A percentile compares a stretch with the other conserved stretches of the same genome.
These are phyloP conservation scores for Backusella tuberculispora DNA, from an alignment of 192 early-diverging fungal species.

Conservation along the genomic window DNA sequence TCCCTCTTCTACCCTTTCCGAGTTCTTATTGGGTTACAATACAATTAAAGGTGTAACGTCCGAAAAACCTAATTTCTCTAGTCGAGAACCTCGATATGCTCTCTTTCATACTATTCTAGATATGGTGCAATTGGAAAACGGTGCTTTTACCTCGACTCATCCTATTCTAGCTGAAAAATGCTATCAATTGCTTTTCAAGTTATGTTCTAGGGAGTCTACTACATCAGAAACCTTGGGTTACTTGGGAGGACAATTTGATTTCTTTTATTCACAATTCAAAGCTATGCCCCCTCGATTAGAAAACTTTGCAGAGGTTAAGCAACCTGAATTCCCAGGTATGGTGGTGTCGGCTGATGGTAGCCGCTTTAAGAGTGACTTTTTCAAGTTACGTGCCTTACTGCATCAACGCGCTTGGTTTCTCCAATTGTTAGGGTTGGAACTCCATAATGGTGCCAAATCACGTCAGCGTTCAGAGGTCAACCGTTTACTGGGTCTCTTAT, in stretches of 20 bases:
- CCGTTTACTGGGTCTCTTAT: conserved; percentile 43
- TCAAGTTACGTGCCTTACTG: conserved; percentile 58
- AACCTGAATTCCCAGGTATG: conserved; percentile 24
- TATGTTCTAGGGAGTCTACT: conserved; percentile 75
- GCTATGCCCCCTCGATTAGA: conserved; percentile 47
- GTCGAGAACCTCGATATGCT: conserved; percentile 39
- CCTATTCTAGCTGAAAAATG: conserved; percentile 87
- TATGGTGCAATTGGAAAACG: conserved; percentile 27
- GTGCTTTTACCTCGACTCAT: conserved; percentile 47
- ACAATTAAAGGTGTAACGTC: conserved; percentile 45
- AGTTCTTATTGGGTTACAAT: conserved; percentile 90
- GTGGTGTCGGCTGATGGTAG: conserved; percentile 20
- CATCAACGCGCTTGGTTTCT: conserved; percentile 92
- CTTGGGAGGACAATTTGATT: conserved; percentile 74
- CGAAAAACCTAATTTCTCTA: conserved; percentile 27
- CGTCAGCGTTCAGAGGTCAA: conserved; percentile 43
- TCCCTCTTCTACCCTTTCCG: conserved; percentile 76
- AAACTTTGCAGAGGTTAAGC: neutral
- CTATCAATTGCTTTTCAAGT: conserved; percentile 82
- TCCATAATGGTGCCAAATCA: conserved; percentile 58
- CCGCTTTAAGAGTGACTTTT: conserved; percentile 20
- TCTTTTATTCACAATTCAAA: conserved; percentile 69
- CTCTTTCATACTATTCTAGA: neutral
- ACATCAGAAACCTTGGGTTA: conserved; percentile 74
- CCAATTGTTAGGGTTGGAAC: conserved; percentile 84